Evolutionary conservation across 345 rosid genomes (phyloP), one percentile per base, ranked within the genome.

Genomic region (Adansonia digitata): DNA sequence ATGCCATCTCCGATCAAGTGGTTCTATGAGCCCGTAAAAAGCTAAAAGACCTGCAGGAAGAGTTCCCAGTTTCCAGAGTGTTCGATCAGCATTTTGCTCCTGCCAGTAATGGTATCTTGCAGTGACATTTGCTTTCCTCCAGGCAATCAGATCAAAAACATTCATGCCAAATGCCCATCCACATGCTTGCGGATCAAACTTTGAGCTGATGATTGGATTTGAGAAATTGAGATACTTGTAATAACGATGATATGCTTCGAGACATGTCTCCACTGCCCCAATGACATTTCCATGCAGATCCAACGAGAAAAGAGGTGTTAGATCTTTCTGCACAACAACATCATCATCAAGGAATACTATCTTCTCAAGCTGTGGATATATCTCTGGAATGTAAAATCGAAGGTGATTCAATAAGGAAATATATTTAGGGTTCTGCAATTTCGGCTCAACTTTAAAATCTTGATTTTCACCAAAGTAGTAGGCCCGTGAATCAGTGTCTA

Each of bases 131-230:
- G 91, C 92, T 79, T 89, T 95, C 82, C 91, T 91, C 99, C 99
- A 95, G 0, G 91, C 91, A 51, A 95, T 77, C 77, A 95, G 79
- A 77, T 95, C 97, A 56, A 95, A 93, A 60, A 90, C 85, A 71
- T 95, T 95, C 99, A 93, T 90, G 24, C 99, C 99, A 60, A 93
- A 95, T 3, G 99, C 99, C 99, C 99, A 95, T 40, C 96, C 98
- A 75, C 99, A 95, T 69, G 98, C 97, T 80, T 93, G 99, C 0
- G 97, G 99, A 75, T 95, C 99, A 42, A 95, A 88, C 88, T 93
- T 95, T 5, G 97, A 90, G 92, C 98, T 91, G 80, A 95, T 90
- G 61, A 88, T 77, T 7, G 97, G 90, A 81, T 90, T 91, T 5
- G 99, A 95, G 84, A 95, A 95, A 74, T 95, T 95, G 43, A 93